Base-by-base conservation (phyloP, 805 yeast genomes). In the Candida broadrunensis region DNA sequence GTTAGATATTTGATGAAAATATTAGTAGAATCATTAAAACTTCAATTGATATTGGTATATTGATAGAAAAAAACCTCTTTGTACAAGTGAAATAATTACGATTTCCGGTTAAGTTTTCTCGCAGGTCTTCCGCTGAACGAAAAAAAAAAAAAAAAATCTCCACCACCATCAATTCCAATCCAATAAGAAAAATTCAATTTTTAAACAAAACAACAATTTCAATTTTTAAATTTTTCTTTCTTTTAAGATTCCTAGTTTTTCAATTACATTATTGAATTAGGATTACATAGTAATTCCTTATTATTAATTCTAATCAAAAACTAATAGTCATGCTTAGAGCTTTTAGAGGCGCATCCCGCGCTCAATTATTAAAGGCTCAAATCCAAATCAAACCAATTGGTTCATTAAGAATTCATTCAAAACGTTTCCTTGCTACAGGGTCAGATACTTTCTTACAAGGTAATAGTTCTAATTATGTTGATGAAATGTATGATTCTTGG, bases 401-500 rank as follows among this genome's bases (percentile, higher is more conserved):
- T 11, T 14, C 16, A 12, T 26, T 39, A 26, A 35, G 30, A 32
- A 37, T 31, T 13, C n/a, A 14, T 24, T 33, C 37, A 14, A n/a
- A 31, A 26, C 61, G 66, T 46, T 43, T 45, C 23, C 55, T 55
- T 45, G 72, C 77, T 29, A 58, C 70, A 43, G 32, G 32, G 9
- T 29, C 32, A 5, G 99, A 93, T 68, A 75, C 81, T 32, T 93
- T 93, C 65, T 69, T 90, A 52, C 86, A 85, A 52, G 80, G 93
- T 45, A 80, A 81, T 61, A 87, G 87, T 65, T 93, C 96, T 48
- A 81, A 82, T 56, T 93, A 93, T 67, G 86, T 93, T 55, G 99
- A 93, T 66, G 97, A 93, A 72, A 93, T 93, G 99, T 93, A 89
- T 67, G 80, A 80, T 49, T 90, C 96, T 38, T 93, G 98, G 98